Base-by-base conservation (phyloP, 345 rosid species). In the Microthlaspi erraticum region DNA sequence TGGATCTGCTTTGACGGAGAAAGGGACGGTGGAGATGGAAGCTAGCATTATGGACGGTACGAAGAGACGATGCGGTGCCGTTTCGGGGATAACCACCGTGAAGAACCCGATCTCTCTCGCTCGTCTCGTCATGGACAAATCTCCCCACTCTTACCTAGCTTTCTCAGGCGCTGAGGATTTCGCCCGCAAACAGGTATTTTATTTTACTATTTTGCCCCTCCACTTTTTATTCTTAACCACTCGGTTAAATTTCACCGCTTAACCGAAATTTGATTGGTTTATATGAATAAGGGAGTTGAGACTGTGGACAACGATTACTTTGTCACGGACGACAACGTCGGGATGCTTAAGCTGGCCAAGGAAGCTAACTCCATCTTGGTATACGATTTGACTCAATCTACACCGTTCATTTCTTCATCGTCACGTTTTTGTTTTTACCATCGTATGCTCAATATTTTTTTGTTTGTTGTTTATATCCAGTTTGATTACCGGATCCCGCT, bases 31-130 rank as follows among this genome's bases (percentile, higher is more conserved):
- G 78, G 99, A 91, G 82, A 91, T 94, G 99, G 99, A 94, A 68
- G 98, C 98, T 3, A 91, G 97, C 79, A 91, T 93, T 12, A 93
- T 93, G 98, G 97, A 93, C 43, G 97, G 97, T 8, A 81, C 86
- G 1, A 80, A 64, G 78, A 82, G 98, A 70, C 68, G 97, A 75
- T 91, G 97, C 80, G 98, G 97, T 7, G 94, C 97, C 48, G 97
- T 93, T 13, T 93, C 98, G 0, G 97, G 97, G 12, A 16, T 93
- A 13, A 87, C 95, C 55, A 85, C 90, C 0, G 98, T 93, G 6
- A 91, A 93, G 60, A 93, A 93, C 60, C 98, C 98, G 0, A 18
- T 93, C 16, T 91, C 97, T 53, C 93, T 93, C 3, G 98, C 98
- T 45, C 88, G 98, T 6, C 92, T 91, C 36, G 97, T 91, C 26